Base-by-base conservation (phyloP, 1,139 yeast genomes). In the Scheffersomyces illinoinensis region DNA sequence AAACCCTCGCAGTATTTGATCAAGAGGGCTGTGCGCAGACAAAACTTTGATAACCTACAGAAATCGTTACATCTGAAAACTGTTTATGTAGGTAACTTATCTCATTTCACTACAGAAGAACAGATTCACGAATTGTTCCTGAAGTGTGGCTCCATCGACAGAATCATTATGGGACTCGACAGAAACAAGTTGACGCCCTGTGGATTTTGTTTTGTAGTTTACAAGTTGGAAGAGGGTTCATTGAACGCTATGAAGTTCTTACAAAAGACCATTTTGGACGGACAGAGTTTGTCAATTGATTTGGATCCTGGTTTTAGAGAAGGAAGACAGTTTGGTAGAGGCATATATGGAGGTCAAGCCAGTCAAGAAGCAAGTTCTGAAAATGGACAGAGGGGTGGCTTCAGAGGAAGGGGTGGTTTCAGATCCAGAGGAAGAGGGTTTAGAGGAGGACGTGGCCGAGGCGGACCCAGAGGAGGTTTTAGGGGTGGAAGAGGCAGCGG, bases 311-410 rank as follows among this genome's bases (percentile, higher is more conserved):
- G 99, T 0, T 93, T 93, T 71, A 85, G 84, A 64, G 98, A 93
- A 67, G 98, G 98, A 0, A 82, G 99, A 66, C 98, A 95, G 71
- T 93, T 87, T 70, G 98, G 98, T 18, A 83, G 99, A 66, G 98
- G 98, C 53, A 83, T 84, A 33, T 87, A 86, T 63, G 98, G 98
- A 56, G 98, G 97, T 1, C 99, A 95, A 73, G 83, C 79, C 0
- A 67, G 77, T 53, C 82, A 77, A 55, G 84, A 80, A 65, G 70
- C 68, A 19, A 69, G 70, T 26, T 70, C 67, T 48, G 68, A 64
- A 50, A 60, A 64, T 23, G 66, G 63, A 49, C 67, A 66, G 4
- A 59, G 70, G 49, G 69, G 70, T 21, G 68, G 67, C 19, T 62
- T 59, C 33, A 53, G 62, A 39, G 65, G 63, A 23, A 62, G 76